phyloP scores from a whole-genome alignment of 306 rosid species.

The Lagenaria siceraria region DNA sequence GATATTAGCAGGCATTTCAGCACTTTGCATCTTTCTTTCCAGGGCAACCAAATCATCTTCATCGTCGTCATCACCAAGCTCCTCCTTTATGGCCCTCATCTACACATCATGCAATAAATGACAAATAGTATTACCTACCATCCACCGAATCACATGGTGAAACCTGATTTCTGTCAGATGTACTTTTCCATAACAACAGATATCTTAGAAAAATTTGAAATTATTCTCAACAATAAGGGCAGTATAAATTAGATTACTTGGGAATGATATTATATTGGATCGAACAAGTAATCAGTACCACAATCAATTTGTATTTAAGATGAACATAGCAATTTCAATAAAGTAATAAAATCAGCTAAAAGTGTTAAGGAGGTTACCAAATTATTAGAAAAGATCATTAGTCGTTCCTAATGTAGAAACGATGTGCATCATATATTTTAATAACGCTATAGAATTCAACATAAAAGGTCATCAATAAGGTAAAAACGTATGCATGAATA shows the following conservation, averaged over 20 bases:
- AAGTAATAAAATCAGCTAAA: background rate
- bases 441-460: background rate
- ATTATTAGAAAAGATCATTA: background rate
- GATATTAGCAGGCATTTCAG: conserved; percentile 88
- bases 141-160: background rate
- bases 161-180: background rate
- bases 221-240: background rate
- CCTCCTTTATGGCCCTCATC: conserved; percentile 99
- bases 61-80: conserved; percentile 98
- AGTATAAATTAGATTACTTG: background rate
- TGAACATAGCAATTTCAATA: background rate
- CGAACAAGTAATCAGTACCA: background rate
- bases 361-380: background rate
- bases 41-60: conserved; percentile 84
- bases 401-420: background rate
- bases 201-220: background rate
- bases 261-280: background rate
- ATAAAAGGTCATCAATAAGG: background rate
- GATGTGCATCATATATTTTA: background rate
- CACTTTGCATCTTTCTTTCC: conserved; percentile 94
- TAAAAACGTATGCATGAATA: background rate
- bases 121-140: background rate
- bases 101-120: conserved; percentile 24
- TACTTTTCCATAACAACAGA: background rate
- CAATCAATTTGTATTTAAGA: background rate